phyloP scores from a whole-genome alignment of 2,329 filamentous ascomycete species.

The Ophiostoma fasciatum region DNA sequence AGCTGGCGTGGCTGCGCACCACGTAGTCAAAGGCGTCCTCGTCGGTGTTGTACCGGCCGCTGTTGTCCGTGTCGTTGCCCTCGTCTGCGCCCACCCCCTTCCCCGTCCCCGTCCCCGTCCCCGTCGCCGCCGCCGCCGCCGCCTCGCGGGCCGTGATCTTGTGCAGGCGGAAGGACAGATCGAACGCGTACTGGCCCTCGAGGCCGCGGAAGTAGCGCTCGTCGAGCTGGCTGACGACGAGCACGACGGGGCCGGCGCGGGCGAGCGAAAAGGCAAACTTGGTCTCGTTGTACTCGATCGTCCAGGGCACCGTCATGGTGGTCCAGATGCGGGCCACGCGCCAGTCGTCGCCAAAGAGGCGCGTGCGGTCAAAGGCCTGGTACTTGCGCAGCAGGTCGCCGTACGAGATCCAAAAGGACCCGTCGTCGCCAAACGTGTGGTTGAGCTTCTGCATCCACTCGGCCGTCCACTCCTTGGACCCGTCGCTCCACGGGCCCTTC shows the following conservation, averaged over 20 bases:
- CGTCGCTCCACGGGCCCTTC: conserved; percentile 45
- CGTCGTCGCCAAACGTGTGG: conserved; percentile 46
- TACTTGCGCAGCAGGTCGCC: conserved; percentile 48
- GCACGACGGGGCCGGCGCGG: conserved; percentile 40
- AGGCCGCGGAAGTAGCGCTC: conserved; percentile 47
- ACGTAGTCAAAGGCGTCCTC: conserved; percentile 36
- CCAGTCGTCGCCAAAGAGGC: conserved; percentile 47
- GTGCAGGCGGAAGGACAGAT: conserved; percentile 27
- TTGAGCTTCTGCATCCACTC: conserved; percentile 41
- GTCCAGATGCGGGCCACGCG: conserved; percentile 44
- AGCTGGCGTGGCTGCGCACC: conserved; percentile 42
- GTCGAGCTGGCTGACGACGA: conserved; percentile 48
- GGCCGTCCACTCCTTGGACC: conserved; percentile 45
- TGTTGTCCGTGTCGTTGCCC: too few species aligned
- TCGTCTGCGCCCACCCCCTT: too few species aligned
- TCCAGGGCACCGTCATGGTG: conserved; percentile 47
- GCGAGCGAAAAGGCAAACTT: conserved; percentile 44
- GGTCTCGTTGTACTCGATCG: conserved; percentile 41
- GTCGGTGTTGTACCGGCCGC: too few species aligned
- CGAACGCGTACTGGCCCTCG: conserved; percentile 38
- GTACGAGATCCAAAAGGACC: conserved; percentile 50
- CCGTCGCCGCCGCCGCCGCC: not conserved
- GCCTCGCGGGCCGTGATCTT: conserved; percentile 20
- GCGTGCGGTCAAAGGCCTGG: conserved; percentile 44
- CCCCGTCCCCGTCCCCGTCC: not conserved